These are phyloP conservation scores for Lachancea thermotolerans DNA, from an alignment of 805 yeast species.

Conservation along the genomic window DNA sequence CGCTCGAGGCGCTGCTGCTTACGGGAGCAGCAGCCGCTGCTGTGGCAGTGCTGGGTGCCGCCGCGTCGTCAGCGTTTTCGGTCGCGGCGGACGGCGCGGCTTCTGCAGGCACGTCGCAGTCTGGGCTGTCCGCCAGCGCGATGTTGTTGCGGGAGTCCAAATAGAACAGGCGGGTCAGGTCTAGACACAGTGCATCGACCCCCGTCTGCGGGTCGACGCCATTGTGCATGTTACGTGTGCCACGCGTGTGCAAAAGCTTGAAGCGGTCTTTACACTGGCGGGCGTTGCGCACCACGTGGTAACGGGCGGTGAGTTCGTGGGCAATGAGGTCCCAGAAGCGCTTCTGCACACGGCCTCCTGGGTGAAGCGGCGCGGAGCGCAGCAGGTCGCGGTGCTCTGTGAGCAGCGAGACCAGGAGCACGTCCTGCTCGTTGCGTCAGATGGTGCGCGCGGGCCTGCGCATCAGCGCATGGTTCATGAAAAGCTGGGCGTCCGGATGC, in stretches of 20 bases:
- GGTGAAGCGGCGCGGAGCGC: not conserved
- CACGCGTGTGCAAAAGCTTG: conserved; percentile 5
- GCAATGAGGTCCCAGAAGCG: conserved; percentile 5
- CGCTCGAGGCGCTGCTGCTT: not conserved
- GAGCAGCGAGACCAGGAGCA: conserved; percentile 3
- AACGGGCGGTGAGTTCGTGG: conserved; percentile 3
- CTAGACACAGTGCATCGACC: conserved; percentile 4
- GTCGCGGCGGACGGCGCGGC: not conserved
- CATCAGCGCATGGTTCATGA: conserved; percentile 5
- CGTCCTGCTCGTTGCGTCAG: conserved; percentile 5
- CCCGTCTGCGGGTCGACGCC: conserved; percentile 3
- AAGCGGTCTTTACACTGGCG: conserved; percentile 9
- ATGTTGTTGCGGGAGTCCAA: conserved; percentile 4
- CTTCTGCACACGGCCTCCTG: conserved; percentile 3
- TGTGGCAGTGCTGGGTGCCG: not conserved
- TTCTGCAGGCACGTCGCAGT: not conserved
- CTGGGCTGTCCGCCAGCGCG: not conserved
- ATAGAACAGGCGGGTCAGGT: conserved; percentile 1
- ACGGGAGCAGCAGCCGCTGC: not conserved
- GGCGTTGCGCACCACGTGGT: conserved; percentile 3
- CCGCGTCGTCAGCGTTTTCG: not conserved
- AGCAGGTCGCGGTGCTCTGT: conserved; percentile 2
- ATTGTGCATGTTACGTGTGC: conserved; percentile 3
- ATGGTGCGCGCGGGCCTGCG: conserved; percentile 5
- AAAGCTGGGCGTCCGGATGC: not conserved